Evolutionary conservation across 129 eudicot genomes (phyloP).

Genomic region (Tagetes erecta): DNA sequence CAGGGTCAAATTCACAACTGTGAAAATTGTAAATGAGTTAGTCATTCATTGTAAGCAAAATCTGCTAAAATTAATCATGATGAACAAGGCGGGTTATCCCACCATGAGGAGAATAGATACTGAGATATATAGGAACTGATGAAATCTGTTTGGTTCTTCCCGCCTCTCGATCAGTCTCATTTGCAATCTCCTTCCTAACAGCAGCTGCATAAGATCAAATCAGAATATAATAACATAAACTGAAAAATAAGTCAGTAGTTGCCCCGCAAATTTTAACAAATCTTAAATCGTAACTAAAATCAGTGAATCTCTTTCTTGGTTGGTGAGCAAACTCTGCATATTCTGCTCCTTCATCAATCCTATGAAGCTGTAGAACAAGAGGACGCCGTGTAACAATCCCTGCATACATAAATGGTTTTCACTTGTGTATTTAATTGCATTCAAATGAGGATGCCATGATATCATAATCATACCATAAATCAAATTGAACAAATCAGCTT

Average conservation of each 20-base stretch:
- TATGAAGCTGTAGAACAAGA: slow-evolving; percentile 90
- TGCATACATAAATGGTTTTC: slow-evolving; percentile 25
- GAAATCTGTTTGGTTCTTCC: background rate
- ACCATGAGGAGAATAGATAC: background rate
- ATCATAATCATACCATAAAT: background rate
- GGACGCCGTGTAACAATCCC: slow-evolving; percentile 98
- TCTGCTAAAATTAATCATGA: background rate
- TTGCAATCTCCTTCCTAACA: background rate
- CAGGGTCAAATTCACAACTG: background rate
- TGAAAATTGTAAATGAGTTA: background rate
- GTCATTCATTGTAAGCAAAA: background rate
- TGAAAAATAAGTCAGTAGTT: background rate
- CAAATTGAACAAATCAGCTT: background rate
- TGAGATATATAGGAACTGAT: background rate
- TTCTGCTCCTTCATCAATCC: slow-evolving; percentile 75
- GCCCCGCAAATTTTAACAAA: background rate
- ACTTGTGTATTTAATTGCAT: background rate
- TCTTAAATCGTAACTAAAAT: slow-evolving; percentile 37
- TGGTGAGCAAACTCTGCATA: slow-evolving; percentile 94
- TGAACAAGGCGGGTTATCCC: background rate
- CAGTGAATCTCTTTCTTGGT: slow-evolving; percentile 80
- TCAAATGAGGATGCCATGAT: background rate
- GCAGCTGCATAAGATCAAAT: background rate
- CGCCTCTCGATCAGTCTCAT: background rate
- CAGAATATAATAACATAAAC: background rate